Base-by-base conservation (phyloP, 2,329 filamentous ascomycete species). In the Cercospora nicotianae region DNA sequence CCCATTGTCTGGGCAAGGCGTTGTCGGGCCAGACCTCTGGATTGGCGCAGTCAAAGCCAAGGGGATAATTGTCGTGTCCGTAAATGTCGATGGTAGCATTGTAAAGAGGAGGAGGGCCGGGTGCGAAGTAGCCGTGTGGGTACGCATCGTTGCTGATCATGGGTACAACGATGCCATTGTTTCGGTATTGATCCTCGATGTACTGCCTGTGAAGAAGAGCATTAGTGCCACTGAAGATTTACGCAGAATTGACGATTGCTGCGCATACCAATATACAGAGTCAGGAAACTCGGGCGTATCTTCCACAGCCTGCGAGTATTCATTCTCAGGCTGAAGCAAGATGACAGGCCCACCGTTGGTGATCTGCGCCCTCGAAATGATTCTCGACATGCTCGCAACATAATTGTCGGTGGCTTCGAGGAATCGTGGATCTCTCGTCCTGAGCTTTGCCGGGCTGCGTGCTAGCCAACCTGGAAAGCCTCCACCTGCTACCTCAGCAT, bases 391-490 rank as follows among this genome's bases (percentile, higher is more conserved):
- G 8, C 87, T 83, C 6, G 83, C 78, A 70, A 88, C 84, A 71
- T 93, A 92, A 70, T 88, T 87, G 63, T 91, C 84, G 0, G 90
- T 93, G 0, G 91, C 86, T 26, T 86, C 81, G 5, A 93, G 79
- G 71, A 86, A 94, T 3, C 84, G 87, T 0, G 84, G 79, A 26
- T 87, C 87, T 59, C 82, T 81, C 0, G 90, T 91, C 67, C 92
- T 84, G 63, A 93, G 79, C 0, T 83, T 84, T 0, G 86, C 91
- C 60, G 86, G 85, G n/a, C 90, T 80, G 12, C 90, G 84, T 76
- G 91, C 88, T 13, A 94, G 77, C 92, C 92, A 95, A 1, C 91
- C 92, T 0, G 92, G 92, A 69, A 91, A 94, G 0, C 92, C 92
- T 64, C 92, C 92, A 0, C 91, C 92, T 5, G 87, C 88, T 0